Base-by-base conservation (phyloP, 1,139 yeast genomes). In the Tardiomyces digboiensis region DNA sequence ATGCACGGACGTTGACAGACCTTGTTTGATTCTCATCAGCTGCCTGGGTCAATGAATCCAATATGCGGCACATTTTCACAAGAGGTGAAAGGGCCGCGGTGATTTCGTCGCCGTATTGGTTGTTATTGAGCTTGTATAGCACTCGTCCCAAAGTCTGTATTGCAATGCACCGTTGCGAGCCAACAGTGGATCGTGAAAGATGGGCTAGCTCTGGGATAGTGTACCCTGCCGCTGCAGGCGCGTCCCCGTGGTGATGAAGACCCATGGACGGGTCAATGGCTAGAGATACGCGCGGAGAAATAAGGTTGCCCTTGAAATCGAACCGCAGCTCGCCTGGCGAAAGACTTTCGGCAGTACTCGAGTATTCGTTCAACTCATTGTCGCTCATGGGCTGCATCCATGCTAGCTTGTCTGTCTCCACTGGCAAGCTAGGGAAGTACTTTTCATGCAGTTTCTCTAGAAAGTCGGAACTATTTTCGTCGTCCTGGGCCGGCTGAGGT, bases 161-260 rank as follows among this genome's bases (percentile, higher is more conserved):
- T 20, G 96, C 88, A 19, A 91, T 74, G 49, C 93, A 78, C 44
- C 97, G 70, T 62, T 91, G 99, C 0, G 94, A 80, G 1, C 95
- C 78, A 44, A 83, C 77, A 0, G 83, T 76, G 1, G 96, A 86
- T 51, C 96, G 70, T 2, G 89, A 69, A 44, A 87, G 72, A 55
- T 83, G 94, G 0, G 84, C 83, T 43, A 91, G 70, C 59, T 91
- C 99, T 1, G 77, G 70, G 20, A 91, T 62, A 0, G 97, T 88
- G 61, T 91, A 91, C 0, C 99, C 99, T 0, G 98, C 95, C 45
- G 89, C 71, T 39, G 82, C 80, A 0, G 97, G 97, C 45, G 82
- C 79, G 20, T 83, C 87, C 0, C 96, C 76, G 61, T 91, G 99
- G 60, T 91, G 97, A 56, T 88, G 97, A 20, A 91, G 72, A 0